phyloP scores from a whole-genome alignment of 148 eudicot genomes.

The Gaultheria prostrata region DNA sequence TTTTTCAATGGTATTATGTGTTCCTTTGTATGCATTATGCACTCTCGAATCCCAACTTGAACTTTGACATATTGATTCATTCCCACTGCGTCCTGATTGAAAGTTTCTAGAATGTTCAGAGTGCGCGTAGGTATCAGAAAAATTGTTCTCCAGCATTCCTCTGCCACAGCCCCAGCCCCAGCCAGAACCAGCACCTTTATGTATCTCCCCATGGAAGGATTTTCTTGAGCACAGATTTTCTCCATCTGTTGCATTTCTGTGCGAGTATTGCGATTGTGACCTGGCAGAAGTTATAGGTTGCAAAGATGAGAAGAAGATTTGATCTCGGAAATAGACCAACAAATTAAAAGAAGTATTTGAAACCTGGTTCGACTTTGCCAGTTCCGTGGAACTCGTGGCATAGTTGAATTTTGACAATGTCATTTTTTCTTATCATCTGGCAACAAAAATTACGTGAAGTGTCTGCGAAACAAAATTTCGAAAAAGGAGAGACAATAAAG shows the following conservation, averaged over 20 bases:
- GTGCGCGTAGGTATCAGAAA: too few species aligned
- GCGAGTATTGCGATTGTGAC: too few species aligned
- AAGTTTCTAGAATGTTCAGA: not conserved
- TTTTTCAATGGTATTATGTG: not conserved
- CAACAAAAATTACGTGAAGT: not conserved
- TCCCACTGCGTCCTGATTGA: not conserved
- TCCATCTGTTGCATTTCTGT: too few species aligned
- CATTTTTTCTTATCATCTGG: slow-evolving; percentile 15
- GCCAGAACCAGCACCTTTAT: not conserved
- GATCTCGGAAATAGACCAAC: too few species aligned
- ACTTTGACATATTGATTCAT: not conserved
- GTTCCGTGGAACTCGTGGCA: slow-evolving; percentile 20
- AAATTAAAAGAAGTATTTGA: too few species aligned
- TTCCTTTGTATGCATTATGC: not conserved
- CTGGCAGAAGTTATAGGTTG: too few species aligned
- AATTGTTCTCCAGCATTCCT: not conserved
- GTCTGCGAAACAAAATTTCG: too few species aligned
- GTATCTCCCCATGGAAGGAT: not conserved
- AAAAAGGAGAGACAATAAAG: too few species aligned
- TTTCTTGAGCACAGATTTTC: too few species aligned
- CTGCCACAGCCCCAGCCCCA: not conserved
- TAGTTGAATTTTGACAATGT: slow-evolving; percentile 15
- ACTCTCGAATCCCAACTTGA: not conserved
- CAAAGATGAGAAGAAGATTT: too few species aligned
- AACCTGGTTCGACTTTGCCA: not conserved